Conservation (phyloP, 495 filamentous ascomycete species). For the Ramalina intermedia region DNA sequence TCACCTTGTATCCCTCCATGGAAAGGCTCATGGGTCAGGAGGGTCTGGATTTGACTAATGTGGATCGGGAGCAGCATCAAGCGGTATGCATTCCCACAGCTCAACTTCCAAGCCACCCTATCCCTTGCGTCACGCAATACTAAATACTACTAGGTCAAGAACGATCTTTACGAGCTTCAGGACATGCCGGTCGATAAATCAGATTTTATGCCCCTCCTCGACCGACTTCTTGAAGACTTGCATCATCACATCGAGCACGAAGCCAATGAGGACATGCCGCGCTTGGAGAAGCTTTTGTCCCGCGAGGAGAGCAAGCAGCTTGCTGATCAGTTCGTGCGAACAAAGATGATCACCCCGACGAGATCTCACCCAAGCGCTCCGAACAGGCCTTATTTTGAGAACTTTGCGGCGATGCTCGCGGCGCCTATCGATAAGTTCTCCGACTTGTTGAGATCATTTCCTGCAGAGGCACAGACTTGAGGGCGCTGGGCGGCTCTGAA, state of each 20-base stretch:
- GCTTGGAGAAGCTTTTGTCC: conserved; percentile 10
- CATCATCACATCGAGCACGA: conserved; percentile 8
- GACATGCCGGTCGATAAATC: background rate
- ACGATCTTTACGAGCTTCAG: conserved; percentile 10
- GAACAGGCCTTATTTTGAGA: conserved; percentile 37
- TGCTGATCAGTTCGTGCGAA: conserved; percentile 6
- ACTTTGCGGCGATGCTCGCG: conserved; percentile 30
- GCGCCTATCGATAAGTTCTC: conserved; percentile 36
- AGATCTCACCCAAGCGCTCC: conserved; percentile 26
- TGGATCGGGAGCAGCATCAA: conserved; percentile 45
- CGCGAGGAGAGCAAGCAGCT: conserved; percentile 16
- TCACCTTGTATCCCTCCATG: conserved; percentile 54
- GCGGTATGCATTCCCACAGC: conserved; percentile 21
- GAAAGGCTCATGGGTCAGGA: conserved; percentile 41
- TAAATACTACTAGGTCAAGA: conserved; percentile 1
- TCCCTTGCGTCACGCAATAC: background rate
- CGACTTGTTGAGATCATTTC: conserved; percentile 36
- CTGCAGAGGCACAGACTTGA: conserved; percentile 6
- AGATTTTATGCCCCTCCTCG: conserved; percentile 6
- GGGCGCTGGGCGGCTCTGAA: too few species aligned
- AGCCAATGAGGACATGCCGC: conserved; percentile 5
- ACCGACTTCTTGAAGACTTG: conserved; percentile 2
- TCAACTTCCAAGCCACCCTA: background rate
- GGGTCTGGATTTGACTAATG: conserved; percentile 39
- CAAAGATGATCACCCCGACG: conserved; percentile 16